Conservation (phyloP, 176 grass and related monocot species). For the Canna indica region DNA sequence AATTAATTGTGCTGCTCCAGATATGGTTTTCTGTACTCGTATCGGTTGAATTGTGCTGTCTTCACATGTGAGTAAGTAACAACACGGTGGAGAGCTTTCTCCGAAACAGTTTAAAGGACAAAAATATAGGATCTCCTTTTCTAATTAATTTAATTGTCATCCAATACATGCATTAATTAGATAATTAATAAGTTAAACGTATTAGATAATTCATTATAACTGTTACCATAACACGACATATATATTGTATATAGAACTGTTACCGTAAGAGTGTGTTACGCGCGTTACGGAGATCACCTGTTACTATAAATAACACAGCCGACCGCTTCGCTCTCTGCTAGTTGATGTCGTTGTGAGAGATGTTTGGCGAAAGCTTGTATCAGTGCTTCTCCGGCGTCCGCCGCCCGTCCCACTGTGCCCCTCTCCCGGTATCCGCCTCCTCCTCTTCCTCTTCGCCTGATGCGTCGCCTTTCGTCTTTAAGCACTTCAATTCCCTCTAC, state of each 20-base stretch:
- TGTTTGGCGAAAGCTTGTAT: slow-evolving; percentile 2
- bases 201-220: background rate
- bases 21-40: no score
- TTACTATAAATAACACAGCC: background rate
- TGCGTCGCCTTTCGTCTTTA: slow-evolving; percentile 30
- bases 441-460: slow-evolving; percentile 41
- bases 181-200: no score
- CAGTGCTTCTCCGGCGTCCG: slow-evolving; percentile 3
- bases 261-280: background rate
- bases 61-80: no score
- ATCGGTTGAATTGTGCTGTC: no score
- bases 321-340: background rate
- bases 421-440: slow-evolving; percentile 18
- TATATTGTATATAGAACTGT: background rate
- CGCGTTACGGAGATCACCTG: no score
- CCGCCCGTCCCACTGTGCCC: background rate
- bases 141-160: no score
- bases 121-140: no score
- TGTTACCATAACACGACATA: background rate
- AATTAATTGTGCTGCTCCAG: no score
- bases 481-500: slow-evolving; percentile 35
- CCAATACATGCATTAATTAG: no score
- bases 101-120: background rate
- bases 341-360: background rate
- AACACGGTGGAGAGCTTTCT: background rate